A percentile compares a stretch with the other conserved stretches of the same genome.
Evolutionary conservation across 768 basidiomycete species (phyloP).

Genomic region (Porpolomopsis calyptriformis): DNA sequence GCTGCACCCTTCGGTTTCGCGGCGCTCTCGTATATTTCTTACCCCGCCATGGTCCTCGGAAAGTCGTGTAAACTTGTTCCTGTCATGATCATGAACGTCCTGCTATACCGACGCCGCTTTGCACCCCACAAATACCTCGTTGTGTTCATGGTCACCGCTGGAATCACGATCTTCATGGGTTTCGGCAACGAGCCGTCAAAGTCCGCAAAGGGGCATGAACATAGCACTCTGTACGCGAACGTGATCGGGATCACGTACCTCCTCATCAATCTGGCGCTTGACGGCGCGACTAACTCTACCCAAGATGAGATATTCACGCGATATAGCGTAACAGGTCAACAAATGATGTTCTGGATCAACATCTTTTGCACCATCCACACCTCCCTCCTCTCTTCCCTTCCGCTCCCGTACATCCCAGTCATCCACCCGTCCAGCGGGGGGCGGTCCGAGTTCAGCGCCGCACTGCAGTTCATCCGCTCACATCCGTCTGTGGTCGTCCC

Average conservation of each 20-base stretch:
- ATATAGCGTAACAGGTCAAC: conserved; percentile 72
- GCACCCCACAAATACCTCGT: conserved; percentile 93
- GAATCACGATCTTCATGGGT: conserved; percentile 92
- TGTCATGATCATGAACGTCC: conserved; percentile 94
- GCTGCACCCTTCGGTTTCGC: conserved; percentile 97
- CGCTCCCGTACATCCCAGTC: conserved; percentile 73
- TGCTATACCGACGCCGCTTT: conserved; percentile 88
- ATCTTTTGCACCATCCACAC: conserved; percentile 71
- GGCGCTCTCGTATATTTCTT: conserved; percentile 88
- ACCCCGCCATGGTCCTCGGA: conserved; percentile 97
- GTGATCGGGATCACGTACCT: conserved; percentile 68
- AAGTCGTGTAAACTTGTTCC: conserved; percentile 99
- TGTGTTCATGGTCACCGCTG: conserved; percentile 81
- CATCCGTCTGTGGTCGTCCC: conserved; percentile 72
- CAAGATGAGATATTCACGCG: conserved; percentile 92
- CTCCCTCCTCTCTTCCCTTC: conserved; percentile 57
- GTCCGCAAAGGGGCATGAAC: conserved; percentile 26
- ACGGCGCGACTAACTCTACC: conserved; percentile 90
- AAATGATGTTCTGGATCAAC: conserved; percentile 99
- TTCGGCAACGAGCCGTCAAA: conserved; percentile 53
- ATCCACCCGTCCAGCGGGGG: conserved; percentile 57
- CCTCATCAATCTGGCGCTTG: conserved; percentile 78
- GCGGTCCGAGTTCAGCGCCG: conserved; percentile 52
- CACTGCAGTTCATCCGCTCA: conserved; percentile 59
- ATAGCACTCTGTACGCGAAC: conserved; percentile 39